phyloP scores from a whole-genome alignment of 2,329 filamentous ascomycete species.

The Capronia coronata region DNA sequence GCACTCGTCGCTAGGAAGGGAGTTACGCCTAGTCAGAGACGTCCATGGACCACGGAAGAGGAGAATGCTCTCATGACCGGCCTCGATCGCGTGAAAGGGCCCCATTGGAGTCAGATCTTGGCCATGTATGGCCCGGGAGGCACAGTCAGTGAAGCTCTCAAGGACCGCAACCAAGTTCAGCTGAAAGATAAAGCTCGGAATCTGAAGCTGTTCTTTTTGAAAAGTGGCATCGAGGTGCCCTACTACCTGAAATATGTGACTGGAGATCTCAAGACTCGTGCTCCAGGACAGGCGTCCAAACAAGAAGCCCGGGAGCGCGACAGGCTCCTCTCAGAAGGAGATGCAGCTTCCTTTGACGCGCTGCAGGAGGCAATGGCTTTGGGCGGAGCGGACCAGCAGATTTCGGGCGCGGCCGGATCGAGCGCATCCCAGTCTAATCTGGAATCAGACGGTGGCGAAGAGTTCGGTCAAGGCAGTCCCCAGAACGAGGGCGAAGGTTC shows the following conservation, averaged over 20 bases:
- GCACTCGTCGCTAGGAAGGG: conserved; percentile 48
- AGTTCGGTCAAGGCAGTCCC: conserved; percentile 1
- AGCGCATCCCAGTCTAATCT: conserved; percentile 5
- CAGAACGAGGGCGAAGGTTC: conserved; percentile 5
- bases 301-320: conserved; percentile 44
- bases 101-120: conserved; percentile 89
- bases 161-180: conserved; percentile 46
- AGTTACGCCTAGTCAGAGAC: conserved; percentile 53
- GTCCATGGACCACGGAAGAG: conserved; percentile 83
- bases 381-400: conserved; percentile 7
- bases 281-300: conserved; percentile 56
- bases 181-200: conserved; percentile 52
- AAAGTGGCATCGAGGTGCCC: conserved; percentile 79
- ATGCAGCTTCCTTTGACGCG: conserved; percentile 44
- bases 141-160: conserved; percentile 65
- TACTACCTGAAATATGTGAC: conserved; percentile 83
- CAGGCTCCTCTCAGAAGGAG: conserved; percentile 42
- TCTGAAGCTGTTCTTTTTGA: conserved; percentile 42
- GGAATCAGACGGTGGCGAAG: conserved; percentile 4
- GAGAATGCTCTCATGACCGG: conserved; percentile 86
- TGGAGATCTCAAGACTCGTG: conserved; percentile 78
- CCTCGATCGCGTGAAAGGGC: conserved; percentile 79
- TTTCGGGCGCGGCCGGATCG: neutral
- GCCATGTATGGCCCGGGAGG: conserved; percentile 75
- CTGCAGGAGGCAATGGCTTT: conserved; percentile 45